phyloP scores from a whole-genome alignment of 2,329 filamentous ascomycete species.

The Dactylella cylindrospora region DNA sequence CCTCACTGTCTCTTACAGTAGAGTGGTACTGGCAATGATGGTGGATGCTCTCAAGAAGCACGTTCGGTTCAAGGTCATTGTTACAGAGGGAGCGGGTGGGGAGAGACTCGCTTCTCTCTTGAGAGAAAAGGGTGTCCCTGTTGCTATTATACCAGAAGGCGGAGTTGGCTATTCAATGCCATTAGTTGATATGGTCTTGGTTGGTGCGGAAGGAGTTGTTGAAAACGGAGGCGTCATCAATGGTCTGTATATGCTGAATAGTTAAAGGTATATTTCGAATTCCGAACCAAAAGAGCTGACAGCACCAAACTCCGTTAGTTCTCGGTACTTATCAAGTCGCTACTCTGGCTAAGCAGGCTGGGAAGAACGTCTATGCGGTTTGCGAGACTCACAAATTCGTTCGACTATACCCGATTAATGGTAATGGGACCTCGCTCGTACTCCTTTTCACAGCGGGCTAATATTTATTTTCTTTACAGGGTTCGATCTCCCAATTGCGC shows the following conservation, averaged over 20 bases:
- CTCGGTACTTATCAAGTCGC: slow-evolving; percentile 74
- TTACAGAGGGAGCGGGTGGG: slow-evolving; percentile 61
- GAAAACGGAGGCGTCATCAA: slow-evolving; percentile 93
- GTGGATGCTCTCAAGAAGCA: slow-evolving; percentile 69
- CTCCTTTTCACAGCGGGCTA: neutral
- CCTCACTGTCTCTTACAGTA: slow-evolving; percentile 84
- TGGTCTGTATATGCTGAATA: slow-evolving; percentile 52
- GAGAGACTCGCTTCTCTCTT: slow-evolving; percentile 62
- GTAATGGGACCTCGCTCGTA: slow-evolving; percentile 52
- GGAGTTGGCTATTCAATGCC: slow-evolving; percentile 77
- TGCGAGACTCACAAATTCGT: slow-evolving; percentile 98
- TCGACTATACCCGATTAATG: slow-evolving; percentile 76
- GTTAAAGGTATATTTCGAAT: neutral
- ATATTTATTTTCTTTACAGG: slow-evolving; percentile 8
- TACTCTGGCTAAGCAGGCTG: slow-evolving; percentile 70
- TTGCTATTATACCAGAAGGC: slow-evolving; percentile 75
- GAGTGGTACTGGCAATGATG: slow-evolving; percentile 78
- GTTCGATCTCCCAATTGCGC: slow-evolving; percentile 75
- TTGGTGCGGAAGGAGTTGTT: slow-evolving; percentile 80
- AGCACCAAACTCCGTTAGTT: slow-evolving; percentile 22
- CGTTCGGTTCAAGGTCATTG: slow-evolving; percentile 76
- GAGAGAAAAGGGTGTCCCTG: slow-evolving; percentile 72
- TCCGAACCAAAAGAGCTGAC: neutral
- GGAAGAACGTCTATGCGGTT: slow-evolving; percentile 83
- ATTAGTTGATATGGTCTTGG: slow-evolving; percentile 68